phyloP scores from a whole-genome alignment of 345 rosid genomes.

The Citrus hindsii region DNA sequence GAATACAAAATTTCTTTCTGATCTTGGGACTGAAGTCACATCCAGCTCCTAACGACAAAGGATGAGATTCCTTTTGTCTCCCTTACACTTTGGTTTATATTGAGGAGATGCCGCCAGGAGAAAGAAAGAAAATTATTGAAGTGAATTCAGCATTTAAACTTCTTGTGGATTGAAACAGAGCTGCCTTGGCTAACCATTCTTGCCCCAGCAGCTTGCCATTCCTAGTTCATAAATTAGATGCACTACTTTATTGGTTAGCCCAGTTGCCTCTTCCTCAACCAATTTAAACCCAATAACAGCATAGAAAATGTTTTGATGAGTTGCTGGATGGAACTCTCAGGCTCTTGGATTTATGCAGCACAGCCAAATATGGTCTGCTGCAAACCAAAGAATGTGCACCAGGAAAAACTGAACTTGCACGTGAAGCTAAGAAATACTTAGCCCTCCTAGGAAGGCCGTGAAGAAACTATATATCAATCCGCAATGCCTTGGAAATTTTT shows the following conservation, averaged over 20 bases:
- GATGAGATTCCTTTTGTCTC: not conserved
- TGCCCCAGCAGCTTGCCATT: not conserved
- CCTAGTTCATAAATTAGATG: too few relatives aligned
- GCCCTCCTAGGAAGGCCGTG: not conserved
- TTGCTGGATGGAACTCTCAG: constrained; percentile 14
- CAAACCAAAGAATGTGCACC: constrained; percentile 25
- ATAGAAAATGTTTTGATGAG: not conserved
- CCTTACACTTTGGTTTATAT: not conserved
- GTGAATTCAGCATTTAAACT: not conserved
- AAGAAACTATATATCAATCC: too few relatives aligned
- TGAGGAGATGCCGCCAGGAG: not conserved
- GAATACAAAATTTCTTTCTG: not conserved
- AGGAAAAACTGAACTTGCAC: not conserved
- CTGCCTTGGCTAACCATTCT: not conserved
- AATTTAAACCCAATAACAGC: not conserved
- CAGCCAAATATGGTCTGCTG: constrained; percentile 25
- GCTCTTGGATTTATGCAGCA: constrained; percentile 25
- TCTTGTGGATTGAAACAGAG: not conserved
- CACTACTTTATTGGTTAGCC: not conserved
- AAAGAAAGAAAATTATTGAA: not conserved
- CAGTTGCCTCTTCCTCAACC: not conserved
- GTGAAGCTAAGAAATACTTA: constrained; percentile 33
- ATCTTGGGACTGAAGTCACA: too few relatives aligned
- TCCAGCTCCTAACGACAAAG: too few relatives aligned
- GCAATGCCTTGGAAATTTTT: too few relatives aligned